Conservation (phyloP, 129 eudicot species). For the Escallonia herrerae region DNA sequence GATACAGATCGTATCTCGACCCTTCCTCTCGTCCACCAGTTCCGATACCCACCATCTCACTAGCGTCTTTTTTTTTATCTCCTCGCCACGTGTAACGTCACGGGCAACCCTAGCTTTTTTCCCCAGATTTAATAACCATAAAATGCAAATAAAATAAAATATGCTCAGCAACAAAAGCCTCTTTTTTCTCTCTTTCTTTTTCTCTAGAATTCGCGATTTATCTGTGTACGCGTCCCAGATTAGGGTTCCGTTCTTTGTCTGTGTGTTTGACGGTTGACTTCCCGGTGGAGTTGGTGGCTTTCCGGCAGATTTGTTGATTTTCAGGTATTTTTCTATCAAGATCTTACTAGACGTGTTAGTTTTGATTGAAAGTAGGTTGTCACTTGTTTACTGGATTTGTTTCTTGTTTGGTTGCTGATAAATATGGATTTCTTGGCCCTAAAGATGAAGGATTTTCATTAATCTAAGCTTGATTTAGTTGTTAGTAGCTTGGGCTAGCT, state of each 20-base stretch:
- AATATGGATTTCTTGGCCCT: neutral
- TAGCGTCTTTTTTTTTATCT: conserved; percentile 45
- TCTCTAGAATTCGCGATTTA: conserved; percentile 47
- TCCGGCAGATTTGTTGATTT: conserved; percentile 1
- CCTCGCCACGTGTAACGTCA: conserved; percentile 53
- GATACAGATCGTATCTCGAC: conserved; percentile 58
- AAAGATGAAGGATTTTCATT: conserved; percentile 6
- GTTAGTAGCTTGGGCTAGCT: neutral
- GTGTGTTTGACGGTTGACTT: neutral
- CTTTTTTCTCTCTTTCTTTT: too few relatives aligned
- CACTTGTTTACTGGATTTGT: neutral
- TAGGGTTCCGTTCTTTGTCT: conserved; percentile 32
- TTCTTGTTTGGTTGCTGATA: conserved; percentile 14
- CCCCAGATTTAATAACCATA: neutral
- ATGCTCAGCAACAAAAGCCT: neutral
- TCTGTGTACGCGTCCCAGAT: conserved; percentile 11
- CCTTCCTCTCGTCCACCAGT: conserved; percentile 60
- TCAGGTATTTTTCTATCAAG: conserved; percentile 31
- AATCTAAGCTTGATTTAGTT: neutral
- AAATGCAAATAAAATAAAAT: neutral
- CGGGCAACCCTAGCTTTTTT: conserved; percentile 18
- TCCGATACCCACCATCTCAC: conserved; percentile 23
- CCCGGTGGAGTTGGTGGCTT: conserved; percentile 5
- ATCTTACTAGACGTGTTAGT: conserved; percentile 20
- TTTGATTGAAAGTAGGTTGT: neutral